Base-by-base conservation (phyloP, 106 monocot genomes). In the Acorus gramineus region DNA sequence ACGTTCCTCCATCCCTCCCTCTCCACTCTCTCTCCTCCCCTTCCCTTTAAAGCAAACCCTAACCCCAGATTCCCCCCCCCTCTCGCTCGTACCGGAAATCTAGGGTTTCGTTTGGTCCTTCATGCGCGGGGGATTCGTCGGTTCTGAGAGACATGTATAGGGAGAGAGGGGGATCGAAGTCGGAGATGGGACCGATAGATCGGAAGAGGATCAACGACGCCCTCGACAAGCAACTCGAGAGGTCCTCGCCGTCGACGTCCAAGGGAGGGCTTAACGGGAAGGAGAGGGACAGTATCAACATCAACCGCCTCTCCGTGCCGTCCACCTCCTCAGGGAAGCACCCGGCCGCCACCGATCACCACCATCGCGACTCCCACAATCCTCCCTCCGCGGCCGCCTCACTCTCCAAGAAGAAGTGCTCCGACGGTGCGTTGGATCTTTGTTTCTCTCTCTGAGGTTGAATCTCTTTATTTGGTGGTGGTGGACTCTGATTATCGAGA, bases 171-270 rank as follows among this genome's bases (percentile, higher is more conserved):
- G 51, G 13, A 7, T 48, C 55, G 57, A 62, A 57, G 62, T 49
- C 59, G 50, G 69, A 76, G 42, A 46, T 57, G 3, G 69, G 69
- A 42, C 13, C 13, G 5, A 3, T 69, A 7, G 63, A 69, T 49
- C 69, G 76, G 69, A 76, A 76, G 76, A 46, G 63, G 55, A 69
- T 76, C 46, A 76, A 76, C 14, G 69, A 76, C 9, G 62, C 69
- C 4, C 63, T 76, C 4, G 76, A 76, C 49, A 76, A 76, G 64
- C 69, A 76, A 6, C 63, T 76, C 1, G 76, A 76, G 76, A 69
- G 53, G 50, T 69, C 69, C 2, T 69, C 69, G 7, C 69, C 69
- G 43, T 63, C 69, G 10, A 57, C 76, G 0, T 76, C 76, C 2
- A 69, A 63, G 63, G 63, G 69, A 28, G 28, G 28, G 0, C 12